Conservation (phyloP, 208 protist species). For the Naegleria fowleri region DNA sequence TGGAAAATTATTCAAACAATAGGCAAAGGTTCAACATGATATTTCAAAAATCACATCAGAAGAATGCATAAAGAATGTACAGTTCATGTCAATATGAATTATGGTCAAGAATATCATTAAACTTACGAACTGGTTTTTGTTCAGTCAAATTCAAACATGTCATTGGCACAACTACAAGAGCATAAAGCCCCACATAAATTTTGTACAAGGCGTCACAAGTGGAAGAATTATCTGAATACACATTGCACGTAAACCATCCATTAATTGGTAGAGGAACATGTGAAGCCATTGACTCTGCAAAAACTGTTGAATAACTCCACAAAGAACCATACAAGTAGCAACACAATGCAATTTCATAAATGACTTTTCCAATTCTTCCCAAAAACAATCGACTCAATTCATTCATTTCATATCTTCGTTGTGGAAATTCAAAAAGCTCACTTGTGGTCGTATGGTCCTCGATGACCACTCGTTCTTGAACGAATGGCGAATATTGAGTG, state of each 20-base stretch:
- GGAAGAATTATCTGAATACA: not conserved
- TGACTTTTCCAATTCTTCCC: not conserved
- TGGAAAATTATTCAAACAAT: no score
- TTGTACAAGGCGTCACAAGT: not conserved
- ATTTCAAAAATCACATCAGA: not conserved
- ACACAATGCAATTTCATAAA: conserved; percentile 22
- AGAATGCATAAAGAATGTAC: no score
- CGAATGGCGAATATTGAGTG: not conserved
- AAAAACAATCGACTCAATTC: conserved; percentile 22
- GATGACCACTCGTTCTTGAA: not conserved
- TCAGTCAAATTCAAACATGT: conserved; percentile 31
- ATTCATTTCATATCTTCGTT: conserved; percentile 9
- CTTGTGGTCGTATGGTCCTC: not conserved
- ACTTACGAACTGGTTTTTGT: conserved; percentile 25
- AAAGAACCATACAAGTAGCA: not conserved
- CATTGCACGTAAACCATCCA: conserved; percentile 27
- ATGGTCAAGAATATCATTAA: no score
- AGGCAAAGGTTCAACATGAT: not conserved
- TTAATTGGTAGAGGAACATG: conserved; percentile 23
- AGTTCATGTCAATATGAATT: no score
- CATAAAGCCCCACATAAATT: conserved; percentile 24
- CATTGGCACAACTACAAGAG: conserved; percentile 12
- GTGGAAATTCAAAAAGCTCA: not conserved
- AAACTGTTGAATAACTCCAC: conserved; percentile 25
- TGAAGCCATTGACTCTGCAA: conserved; percentile 20